These are phyloP conservation scores for Penicillium sclerotigenum DNA, from an alignment of 2,329 filamentous ascomycete species.

Conservation along the genomic window DNA sequence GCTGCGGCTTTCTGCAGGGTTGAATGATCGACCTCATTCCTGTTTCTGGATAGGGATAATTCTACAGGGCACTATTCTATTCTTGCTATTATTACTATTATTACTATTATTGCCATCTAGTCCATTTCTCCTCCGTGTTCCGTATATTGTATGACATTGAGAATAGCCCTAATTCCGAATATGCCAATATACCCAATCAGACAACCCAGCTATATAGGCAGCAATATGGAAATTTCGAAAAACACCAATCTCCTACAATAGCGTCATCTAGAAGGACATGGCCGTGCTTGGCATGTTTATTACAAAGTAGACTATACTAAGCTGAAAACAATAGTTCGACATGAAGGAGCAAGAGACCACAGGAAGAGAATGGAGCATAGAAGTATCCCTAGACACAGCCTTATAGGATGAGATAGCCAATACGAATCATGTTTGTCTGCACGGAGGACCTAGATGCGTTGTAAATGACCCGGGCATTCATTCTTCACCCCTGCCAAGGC, in stretches of 20 bases:
- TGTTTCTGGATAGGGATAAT: neutral
- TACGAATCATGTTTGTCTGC: neutral
- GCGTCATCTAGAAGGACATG: neutral
- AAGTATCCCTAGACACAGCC: neutral
- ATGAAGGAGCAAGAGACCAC: neutral
- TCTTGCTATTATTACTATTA: too few relatives aligned
- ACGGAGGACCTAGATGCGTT: neutral
- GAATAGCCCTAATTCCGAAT: neutral
- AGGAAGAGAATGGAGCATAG: neutral
- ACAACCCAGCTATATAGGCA: neutral
- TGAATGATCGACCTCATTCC: neutral
- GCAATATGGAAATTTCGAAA: neutral
- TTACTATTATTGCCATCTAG: neutral
- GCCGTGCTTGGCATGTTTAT: neutral
- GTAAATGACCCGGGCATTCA: neutral
- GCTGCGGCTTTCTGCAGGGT: slow-evolving; percentile 5
- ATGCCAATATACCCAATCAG: neutral
- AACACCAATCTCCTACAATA: neutral
- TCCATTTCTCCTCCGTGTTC: neutral
- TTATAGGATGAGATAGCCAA: neutral
- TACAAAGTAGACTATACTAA: neutral
- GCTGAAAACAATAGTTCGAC: neutral
- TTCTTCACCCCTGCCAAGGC: slow-evolving; percentile 4
- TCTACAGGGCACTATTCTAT: too few relatives aligned
- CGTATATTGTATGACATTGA: neutral